A percentile compares a stretch with the other conserved stretches of the same genome.
Conservation (phyloP, 2,329 filamentous ascomycete species). For the Fusarium mexicanum region DNA sequence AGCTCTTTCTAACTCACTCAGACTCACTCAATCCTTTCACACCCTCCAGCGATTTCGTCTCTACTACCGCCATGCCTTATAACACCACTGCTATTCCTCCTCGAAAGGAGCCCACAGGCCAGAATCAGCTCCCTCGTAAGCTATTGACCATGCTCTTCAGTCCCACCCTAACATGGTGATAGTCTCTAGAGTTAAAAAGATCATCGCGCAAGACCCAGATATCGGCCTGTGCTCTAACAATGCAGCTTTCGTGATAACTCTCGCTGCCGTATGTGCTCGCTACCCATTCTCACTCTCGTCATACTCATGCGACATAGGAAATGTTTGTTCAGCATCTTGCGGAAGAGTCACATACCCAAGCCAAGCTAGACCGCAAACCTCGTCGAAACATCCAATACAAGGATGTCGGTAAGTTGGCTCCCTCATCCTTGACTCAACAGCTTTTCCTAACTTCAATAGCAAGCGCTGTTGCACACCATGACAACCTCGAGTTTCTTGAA, state of each 20-base stretch:
- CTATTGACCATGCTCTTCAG: constrained; percentile 34
- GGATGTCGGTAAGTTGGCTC: constrained; percentile 74
- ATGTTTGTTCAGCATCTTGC: constrained; percentile 95
- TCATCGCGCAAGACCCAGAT: constrained; percentile 88
- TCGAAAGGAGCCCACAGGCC: constrained; percentile 83
- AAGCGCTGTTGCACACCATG: constrained; percentile 84
- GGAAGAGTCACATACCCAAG: constrained; percentile 84
- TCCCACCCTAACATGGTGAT: constrained; percentile 1
- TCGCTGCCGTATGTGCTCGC: constrained; percentile 77
- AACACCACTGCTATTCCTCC: constrained; percentile 87
- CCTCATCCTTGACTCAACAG: not conserved
- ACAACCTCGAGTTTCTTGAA: constrained; percentile 93
- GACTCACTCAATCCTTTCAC: not conserved
- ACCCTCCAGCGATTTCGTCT: not conserved
- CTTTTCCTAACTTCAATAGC: constrained; percentile 59
- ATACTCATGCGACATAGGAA: constrained; percentile 65
- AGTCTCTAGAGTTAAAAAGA: constrained; percentile 97
- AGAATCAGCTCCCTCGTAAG: constrained; percentile 85
- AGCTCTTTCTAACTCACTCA: constrained; percentile 3
- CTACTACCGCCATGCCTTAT: constrained; percentile 75
- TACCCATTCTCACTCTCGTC: not conserved
- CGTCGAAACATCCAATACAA: constrained; percentile 95
- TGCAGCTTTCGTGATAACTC: constrained; percentile 90
- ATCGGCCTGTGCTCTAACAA: constrained; percentile 90
- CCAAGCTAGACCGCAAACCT: constrained; percentile 91